Evolutionary conservation across 495 filamentous ascomycete species (phyloP).

Genomic region (Penicillium flavigenum): DNA sequence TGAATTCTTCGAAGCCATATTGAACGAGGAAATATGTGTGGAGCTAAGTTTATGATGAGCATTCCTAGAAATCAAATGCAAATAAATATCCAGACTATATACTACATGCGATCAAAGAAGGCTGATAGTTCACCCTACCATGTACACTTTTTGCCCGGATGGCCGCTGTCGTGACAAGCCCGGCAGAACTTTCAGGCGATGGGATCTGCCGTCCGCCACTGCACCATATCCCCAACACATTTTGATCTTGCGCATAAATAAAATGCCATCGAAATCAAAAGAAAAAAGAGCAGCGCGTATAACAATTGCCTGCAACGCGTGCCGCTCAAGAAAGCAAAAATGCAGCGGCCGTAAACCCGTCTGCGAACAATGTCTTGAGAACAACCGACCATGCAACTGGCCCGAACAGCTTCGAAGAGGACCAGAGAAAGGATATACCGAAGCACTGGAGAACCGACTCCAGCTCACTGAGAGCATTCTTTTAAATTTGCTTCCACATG

Average conservation of each 20-base stretch:
- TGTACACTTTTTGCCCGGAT: not conserved
- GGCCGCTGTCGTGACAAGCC: not conserved
- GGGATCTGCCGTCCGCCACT: constrained; percentile 7
- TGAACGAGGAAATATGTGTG: not conserved
- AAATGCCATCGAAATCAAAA: constrained; percentile 15
- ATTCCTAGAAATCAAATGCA: not conserved
- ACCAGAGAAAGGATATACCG: constrained; percentile 43
- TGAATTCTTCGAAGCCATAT: constrained; percentile 13
- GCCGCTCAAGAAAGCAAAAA: constrained; percentile 40
- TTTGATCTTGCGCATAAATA: not conserved
- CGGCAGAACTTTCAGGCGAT: constrained; percentile 35
- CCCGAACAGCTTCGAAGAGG: constrained; percentile 42
- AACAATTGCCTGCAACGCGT: constrained; percentile 39
- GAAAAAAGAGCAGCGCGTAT: constrained; percentile 27
- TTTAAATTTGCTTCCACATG: constrained; percentile 32
- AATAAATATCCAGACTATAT: not conserved
- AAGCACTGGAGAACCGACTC: constrained; percentile 40
- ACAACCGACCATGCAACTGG: constrained; percentile 40
- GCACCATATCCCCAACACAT: not conserved
- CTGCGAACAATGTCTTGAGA: constrained; percentile 39
- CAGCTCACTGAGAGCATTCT: constrained; percentile 39
- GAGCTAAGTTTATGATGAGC: not conserved
- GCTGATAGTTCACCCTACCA: constrained; percentile 9
- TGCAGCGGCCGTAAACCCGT: constrained; percentile 39
- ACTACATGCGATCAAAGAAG: not conserved